Conservation (phyloP, 441 rosid species). For the Corymbia citriodora region DNA sequence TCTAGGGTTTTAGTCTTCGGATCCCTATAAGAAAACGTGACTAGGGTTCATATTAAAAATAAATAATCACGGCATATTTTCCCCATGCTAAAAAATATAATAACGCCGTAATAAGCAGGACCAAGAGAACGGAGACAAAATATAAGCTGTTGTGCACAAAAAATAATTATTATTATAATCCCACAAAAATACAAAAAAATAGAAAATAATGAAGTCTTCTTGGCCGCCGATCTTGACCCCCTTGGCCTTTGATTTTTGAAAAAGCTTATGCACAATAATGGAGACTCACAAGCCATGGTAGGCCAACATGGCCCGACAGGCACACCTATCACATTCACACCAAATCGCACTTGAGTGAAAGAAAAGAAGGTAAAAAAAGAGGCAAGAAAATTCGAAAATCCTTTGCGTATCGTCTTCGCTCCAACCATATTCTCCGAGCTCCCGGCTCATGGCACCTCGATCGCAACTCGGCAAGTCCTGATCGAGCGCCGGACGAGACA, state of each 20-base stretch:
- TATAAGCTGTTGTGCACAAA: neutral
- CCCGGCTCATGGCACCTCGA: neutral
- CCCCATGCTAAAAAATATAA: neutral
- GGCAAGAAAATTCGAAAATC: neutral
- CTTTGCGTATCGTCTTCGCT: neutral
- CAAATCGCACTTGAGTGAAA: neutral
- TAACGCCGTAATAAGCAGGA: neutral
- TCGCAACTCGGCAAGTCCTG: neutral
- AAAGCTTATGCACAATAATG: neutral
- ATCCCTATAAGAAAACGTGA: neutral
- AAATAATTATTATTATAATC: neutral
- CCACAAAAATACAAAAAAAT: neutral
- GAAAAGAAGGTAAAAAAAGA: neutral
- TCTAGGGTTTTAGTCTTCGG: neutral
- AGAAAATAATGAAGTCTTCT: neutral
- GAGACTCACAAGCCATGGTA: neutral
- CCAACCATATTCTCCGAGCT: neutral
- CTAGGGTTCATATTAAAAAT: neutral
- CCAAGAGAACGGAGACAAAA: neutral
- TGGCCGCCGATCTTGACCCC: neutral
- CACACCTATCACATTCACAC: neutral
- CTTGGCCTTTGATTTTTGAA: neutral
- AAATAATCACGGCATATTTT: neutral
- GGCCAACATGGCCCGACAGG: neutral
- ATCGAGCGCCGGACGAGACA: neutral